Evolutionary conservation across 75 land plant genomes (phyloP), one percentile per base, ranked within the genome.

Genomic region (Cryptomeria japonica): DNA sequence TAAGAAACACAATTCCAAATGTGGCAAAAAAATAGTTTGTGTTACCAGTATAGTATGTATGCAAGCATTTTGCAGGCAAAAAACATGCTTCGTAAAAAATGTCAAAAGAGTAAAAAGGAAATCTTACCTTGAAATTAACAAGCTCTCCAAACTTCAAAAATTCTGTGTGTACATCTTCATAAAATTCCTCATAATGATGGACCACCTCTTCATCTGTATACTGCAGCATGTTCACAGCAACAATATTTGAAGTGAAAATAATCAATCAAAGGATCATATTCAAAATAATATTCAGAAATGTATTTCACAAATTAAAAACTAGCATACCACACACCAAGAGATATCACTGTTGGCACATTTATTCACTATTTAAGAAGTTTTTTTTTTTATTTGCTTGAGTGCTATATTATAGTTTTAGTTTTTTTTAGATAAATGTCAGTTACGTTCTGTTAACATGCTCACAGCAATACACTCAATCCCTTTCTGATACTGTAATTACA

Each of bases 161-260:
- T 85, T 98, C 99, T 58, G 97, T 93, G 87, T 98, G 99, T 12
- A 98, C 99, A 93, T 98, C 99, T 70, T 97, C 99, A 91, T 97
- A 98, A 87, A 98, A 98, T 78, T 98, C 99, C 90, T 96, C 96
- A 93, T 93, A 98, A 42, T 90, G 85, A 28, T 92, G 88, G 84
- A 88, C 96, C 86, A 98, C 93, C 88, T 98, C 99, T 90, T 98
- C 99, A 87, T 98, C 99, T 77, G 96, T 96, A 87, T 92, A 90
- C 99, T 98, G 97, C 87, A 90, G 86, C 41, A 82, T 42, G 70
- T 58, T 15, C 90, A 80, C 75, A n/a, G 68, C 25, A 86, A 83
- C 46, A 82, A 82, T n/a, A 31, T 1, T 44, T 41, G 14, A 46
- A 82, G 46, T 82, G 49, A 44, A 46, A 42, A 82, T 82, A 82